Evolutionary conservation across 176 grass and related monocot genomes (phyloP).

Genomic region (Musa schizocarpa): DNA sequence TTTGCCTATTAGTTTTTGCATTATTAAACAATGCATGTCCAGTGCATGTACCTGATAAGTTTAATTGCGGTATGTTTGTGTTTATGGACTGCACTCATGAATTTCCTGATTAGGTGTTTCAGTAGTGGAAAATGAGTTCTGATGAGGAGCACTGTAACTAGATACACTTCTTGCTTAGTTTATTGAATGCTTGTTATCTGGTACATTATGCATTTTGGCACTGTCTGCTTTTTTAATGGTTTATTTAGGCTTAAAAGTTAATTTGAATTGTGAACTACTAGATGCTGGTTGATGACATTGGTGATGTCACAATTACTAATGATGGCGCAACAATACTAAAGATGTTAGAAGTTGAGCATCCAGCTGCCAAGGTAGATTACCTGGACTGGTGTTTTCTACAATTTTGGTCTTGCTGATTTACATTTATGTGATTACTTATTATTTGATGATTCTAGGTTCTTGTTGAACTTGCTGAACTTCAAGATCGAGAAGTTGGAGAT

Average conservation of each 20-base stretch:
- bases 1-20: too few relatives aligned
- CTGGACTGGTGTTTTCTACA: neutral
- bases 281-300: conserved; percentile 95
- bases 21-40: too few relatives aligned
- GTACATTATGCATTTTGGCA: neutral
- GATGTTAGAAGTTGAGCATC: conserved; percentile 95
- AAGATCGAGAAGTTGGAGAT: conserved; percentile 92
- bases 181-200: too few relatives aligned
- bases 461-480: conserved; percentile 94
- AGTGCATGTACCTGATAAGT: too few relatives aligned
- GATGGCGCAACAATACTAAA: conserved; percentile 90
- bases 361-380: conserved; percentile 66
- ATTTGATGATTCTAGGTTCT: conserved; percentile 53
- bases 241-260: neutral
- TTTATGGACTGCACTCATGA: too few relatives aligned
- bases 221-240: neutral
- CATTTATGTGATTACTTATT: conserved; percentile 6
- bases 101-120: too few relatives aligned
- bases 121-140: too few relatives aligned
- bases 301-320: conserved; percentile 94
- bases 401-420: neutral
- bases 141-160: too few relatives aligned
- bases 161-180: too few relatives aligned
- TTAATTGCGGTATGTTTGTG: too few relatives aligned
- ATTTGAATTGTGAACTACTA: neutral